These are phyloP conservation scores for Venturiaceae sp. DNA, from an alignment of 2,329 filamentous ascomycete genomes.

Conservation along the genomic window DNA sequence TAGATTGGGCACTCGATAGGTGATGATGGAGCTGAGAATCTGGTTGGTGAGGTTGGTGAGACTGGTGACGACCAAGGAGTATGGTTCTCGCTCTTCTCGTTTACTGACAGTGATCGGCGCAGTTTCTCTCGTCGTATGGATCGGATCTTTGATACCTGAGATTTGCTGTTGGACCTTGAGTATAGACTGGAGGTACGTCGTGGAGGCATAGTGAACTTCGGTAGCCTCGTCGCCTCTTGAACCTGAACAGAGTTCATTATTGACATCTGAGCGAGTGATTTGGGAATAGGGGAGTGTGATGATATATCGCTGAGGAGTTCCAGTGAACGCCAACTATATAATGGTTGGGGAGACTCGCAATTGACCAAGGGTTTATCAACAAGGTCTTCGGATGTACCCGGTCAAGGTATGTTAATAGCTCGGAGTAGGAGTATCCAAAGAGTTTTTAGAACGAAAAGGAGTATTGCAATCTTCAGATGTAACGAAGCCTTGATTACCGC, in stretches of 20 bases:
- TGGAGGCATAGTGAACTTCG: not conserved
- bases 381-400: not conserved
- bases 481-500: not conserved
- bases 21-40: not conserved
- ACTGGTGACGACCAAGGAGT: not conserved
- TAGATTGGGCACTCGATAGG: not conserved
- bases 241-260: not conserved
- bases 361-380: not conserved
- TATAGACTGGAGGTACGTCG: not conserved
- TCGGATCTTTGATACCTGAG: not conserved
- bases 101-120: not conserved
- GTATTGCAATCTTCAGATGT: not conserved
- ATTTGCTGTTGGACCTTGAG: not conserved
- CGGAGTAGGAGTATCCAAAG: not conserved
- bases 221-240: not conserved
- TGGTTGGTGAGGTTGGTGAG: not conserved
- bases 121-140: not conserved
- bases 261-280: not conserved
- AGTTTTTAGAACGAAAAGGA: not conserved
- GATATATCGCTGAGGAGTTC: not conserved
- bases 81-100: not conserved
- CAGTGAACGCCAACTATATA: not conserved
- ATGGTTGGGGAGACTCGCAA: not conserved
- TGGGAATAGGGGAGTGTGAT: not conserved
- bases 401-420: not conserved